Percentiles rank a stretch among this genome's conserved stretches.
Conservation (phyloP, 495 filamentous ascomycete genomes). For the Penicilliopsis zonata region DNA sequence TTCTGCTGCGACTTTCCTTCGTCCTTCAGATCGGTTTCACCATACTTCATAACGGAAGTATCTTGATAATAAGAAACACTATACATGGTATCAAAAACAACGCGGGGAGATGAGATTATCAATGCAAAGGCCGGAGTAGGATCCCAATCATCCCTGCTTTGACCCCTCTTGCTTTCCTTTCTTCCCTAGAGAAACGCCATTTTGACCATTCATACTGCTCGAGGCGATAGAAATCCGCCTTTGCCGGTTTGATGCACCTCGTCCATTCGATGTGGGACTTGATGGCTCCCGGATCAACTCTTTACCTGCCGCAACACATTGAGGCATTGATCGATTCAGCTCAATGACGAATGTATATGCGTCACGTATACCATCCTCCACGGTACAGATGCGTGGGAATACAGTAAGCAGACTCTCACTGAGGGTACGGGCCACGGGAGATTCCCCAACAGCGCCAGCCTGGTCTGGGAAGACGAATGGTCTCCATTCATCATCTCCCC, state of each 20-base stretch:
- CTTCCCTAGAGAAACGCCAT: too few relatives aligned
- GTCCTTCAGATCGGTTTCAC: too few relatives aligned
- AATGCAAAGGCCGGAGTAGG: too few relatives aligned
- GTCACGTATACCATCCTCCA: background rate
- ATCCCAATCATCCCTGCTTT: too few relatives aligned
- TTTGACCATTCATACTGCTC: too few relatives aligned
- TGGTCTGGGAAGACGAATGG: background rate
- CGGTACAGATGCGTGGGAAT: background rate
- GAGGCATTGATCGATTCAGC: background rate
- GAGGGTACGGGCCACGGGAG: background rate
- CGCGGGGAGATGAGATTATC: too few relatives aligned
- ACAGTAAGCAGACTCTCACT: background rate
- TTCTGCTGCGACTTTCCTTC: too few relatives aligned
- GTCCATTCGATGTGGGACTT: background rate
- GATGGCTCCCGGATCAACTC: background rate
- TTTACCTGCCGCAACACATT: background rate
- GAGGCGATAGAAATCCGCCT: background rate
- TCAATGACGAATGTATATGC: background rate
- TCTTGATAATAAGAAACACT: too few relatives aligned
- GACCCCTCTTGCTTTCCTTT: too few relatives aligned
- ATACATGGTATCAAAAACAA: too few relatives aligned
- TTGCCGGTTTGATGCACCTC: background rate
- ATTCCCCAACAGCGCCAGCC: background rate
- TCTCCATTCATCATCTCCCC: conserved; percentile 1
- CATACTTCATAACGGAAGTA: too few relatives aligned